Evolutionary conservation across 768 basidiomycete species (phyloP), one percentile per base, ranked within the genome.

Genomic region (Boletus edulis): DNA sequence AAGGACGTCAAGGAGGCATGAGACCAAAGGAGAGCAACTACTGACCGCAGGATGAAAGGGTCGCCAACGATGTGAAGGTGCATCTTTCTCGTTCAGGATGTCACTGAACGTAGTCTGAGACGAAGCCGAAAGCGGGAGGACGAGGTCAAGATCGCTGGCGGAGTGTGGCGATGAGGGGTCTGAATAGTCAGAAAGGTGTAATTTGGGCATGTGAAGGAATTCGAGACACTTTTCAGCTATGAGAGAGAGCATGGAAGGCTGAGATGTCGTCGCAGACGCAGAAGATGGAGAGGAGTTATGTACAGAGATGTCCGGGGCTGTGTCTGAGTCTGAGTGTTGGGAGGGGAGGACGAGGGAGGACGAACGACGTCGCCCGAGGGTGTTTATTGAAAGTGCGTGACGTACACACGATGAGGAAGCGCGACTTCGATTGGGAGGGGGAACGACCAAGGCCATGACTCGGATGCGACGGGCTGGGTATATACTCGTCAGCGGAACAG

Each of bases 401-500:
- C 80, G 75, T 46, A 86, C 77, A 59, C 75, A 80, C 24, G 81
- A 81, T 42, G 85, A 86, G 44, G 80, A 84, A 0, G 84, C 82
- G 52, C 83, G 81, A 64, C 74, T 75, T 64, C 81, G 81, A 62
- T 71, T 71, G 38, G 72, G 70, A 49, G 75, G 76, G 43, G 81
- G 80, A 56, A 72, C 69, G 54, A 67, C 58, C 58, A 71, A 44
- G 31, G 71, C 59, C 70, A 73, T 71, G 58, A 51, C 20, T 42
- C 17, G 9, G 12, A 2, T 29, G 29, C 29, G 29, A 18, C 38
- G 35, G 27, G 18, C 15, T 31, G 42, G 44, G 55, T 52, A 57
- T 49, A 24, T 29, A 29, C 27, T 29, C 27, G 27, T 29, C 27
- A 29, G 27, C 27, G 29, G 29, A 29, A 29, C 29, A 29, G 29